phyloP scores from a whole-genome alignment of 192 early-diverging fungal genomes.

The Piromyces finnis region DNA sequence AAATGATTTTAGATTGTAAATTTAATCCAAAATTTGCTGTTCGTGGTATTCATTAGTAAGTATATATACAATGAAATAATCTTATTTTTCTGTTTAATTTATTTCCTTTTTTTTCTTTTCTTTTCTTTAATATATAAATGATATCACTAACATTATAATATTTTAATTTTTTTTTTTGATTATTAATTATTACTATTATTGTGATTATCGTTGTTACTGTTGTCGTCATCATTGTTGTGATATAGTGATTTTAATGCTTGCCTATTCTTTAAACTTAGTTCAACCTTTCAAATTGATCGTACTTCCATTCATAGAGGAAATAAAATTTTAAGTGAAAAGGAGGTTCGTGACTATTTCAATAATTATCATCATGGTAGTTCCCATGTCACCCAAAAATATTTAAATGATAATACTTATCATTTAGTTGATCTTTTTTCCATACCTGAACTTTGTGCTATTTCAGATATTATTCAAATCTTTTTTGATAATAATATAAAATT shows the following conservation, averaged over 20 bases:
- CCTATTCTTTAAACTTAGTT: neutral
- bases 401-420: conserved; percentile 29
- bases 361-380: conserved; percentile 19
- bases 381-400: conserved; percentile 36
- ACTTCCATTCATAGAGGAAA: neutral
- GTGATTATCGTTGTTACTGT: too few relatives aligned
- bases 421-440: conserved; percentile 39
- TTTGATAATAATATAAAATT: conserved; percentile 17
- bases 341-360: neutral
- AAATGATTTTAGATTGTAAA: neutral
- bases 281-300: neutral
- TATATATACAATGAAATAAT: neutral
- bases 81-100: too few relatives aligned
- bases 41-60: neutral
- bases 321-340: neutral
- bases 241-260: neutral
- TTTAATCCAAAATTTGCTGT: neutral
- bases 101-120: too few relatives aligned
- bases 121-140: too few relatives aligned
- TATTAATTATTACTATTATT: too few relatives aligned
- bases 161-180: too few relatives aligned
- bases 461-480: conserved; percentile 42
- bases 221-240: too few relatives aligned
- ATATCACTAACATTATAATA: too few relatives aligned
- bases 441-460: conserved; percentile 31